These are phyloP conservation scores for Suhomyces guaymorum DNA, from an alignment of 1,139 yeast genomes.

Conservation along the genomic window DNA sequence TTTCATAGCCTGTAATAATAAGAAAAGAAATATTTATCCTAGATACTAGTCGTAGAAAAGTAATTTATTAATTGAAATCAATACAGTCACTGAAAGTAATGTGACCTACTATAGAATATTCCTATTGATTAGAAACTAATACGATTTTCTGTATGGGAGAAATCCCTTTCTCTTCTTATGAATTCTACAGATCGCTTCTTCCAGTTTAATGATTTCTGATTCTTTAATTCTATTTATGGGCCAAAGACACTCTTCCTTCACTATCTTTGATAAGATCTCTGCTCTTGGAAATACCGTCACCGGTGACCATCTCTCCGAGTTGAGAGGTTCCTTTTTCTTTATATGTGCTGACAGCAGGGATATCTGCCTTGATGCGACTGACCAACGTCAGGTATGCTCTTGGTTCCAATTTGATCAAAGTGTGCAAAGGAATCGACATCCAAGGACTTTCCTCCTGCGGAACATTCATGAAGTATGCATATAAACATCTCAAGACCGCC, in stretches of 20 bases:
- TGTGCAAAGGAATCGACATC: conserved; percentile 98
- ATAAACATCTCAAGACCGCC: conserved; percentile 93
- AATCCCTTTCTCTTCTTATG: no score
- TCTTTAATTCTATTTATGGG: neutral
- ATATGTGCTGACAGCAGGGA: conserved; percentile 96
- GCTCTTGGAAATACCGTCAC: conserved; percentile 32
- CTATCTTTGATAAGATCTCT: conserved; percentile 44
- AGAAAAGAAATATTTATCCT: no score
- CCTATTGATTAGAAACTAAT: no score
- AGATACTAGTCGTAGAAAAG: no score
- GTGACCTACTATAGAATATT: no score
- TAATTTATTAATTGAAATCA: no score
- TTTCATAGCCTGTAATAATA: neutral
- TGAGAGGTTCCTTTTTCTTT: conserved; percentile 90
- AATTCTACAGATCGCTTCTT: no score
- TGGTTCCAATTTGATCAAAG: conserved; percentile 90
- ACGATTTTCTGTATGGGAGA: neutral
- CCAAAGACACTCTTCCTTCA: conserved; percentile 14
- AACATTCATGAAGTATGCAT: conserved; percentile 97
- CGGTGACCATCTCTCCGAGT: conserved; percentile 56
- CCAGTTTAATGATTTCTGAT: no score
- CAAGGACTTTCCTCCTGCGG: conserved; percentile 98
- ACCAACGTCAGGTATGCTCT: conserved; percentile 89
- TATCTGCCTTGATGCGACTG: conserved; percentile 87
- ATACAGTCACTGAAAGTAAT: no score